Conservation (phyloP, 345 rosid genomes). For the Barbarea vulgaris region DNA sequence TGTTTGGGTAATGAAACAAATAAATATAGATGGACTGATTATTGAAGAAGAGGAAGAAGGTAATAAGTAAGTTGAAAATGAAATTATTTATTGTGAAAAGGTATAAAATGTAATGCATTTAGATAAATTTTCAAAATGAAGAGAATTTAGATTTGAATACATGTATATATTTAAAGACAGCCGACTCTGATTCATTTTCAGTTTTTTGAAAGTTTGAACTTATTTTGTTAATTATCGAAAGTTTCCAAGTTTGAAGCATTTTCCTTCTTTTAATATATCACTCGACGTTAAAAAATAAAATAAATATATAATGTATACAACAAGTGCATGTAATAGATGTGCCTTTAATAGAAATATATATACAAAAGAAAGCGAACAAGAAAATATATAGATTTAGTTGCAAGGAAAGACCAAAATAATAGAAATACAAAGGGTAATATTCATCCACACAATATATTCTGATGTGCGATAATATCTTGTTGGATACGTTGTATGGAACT, state of each 20-base stretch:
- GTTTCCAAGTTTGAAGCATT: too few species aligned
- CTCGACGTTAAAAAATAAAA: too few species aligned
- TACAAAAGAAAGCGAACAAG: background rate
- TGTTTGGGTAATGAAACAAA: background rate
- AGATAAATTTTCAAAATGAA: background rate
- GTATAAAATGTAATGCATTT: constrained; percentile 4
- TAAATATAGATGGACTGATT: background rate
- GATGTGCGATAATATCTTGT: background rate
- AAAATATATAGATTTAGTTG: background rate
- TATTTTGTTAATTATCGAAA: too few species aligned
- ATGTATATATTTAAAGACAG: too few species aligned
- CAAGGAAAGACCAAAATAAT: background rate
- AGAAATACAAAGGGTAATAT: background rate
- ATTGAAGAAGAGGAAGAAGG: background rate
- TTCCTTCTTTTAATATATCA: too few species aligned
- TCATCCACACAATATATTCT: too few species aligned
- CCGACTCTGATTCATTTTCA: too few species aligned
- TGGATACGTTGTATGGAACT: too few species aligned
- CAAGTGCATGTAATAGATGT: background rate
- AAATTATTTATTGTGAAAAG: background rate
- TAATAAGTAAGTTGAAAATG: background rate
- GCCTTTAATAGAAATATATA: background rate
- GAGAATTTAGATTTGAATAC: background rate
- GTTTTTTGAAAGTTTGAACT: too few species aligned
- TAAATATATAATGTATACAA: background rate